Base-by-base conservation (phyloP, 257 asterid genomes). In the Cordia subcordata region DNA sequence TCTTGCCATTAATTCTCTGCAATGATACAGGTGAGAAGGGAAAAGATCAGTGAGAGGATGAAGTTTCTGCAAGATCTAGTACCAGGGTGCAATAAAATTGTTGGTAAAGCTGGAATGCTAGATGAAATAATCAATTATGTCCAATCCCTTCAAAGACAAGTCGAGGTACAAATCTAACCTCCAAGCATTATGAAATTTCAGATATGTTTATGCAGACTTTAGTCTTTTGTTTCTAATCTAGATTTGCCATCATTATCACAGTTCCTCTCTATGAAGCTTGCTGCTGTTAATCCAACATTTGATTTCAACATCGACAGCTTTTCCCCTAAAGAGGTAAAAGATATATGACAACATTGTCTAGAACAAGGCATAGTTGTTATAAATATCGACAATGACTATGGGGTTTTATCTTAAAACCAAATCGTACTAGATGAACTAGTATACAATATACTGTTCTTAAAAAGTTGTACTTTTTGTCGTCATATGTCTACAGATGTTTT, bases 101-200 rank as follows among this genome's bases (percentile, higher is more conserved):
- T 89, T 6, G 98, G 98, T 49, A 91, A 88, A 76, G 96, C 98
- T 35, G 94, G 96, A 54, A 88, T 91, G 96, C 85, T 91, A 0
- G 98, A 91, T 27, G 98, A 91, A 70, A 91, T 88, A 3, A 91
- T 91, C 76, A 91, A 91, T 71, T 91, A 91, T 67, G 96, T 91
- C 39, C 96, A 88, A 68, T 88, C 95, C 40, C 96, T 91, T 57
- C 98, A 91, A 71, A 79, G 85, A 80, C 96, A 91, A 85, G 98
- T 91, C 16, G 96, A 91, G 96, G 98, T 88, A 64, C 27, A 40
- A 12, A 20, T 10, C 16, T 4, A 27, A 27, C 35, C 35, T 3
- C 4, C 35, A 27, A 27, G 35, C 35, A 27, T 27, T 27, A 6
- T 27, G 35, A 27, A 27, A 1, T 27, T 27, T 27, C 35, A 1